Evolutionary conservation across 768 basidiomycete genomes (phyloP).

Genomic region (Podaxis sp.): DNA sequence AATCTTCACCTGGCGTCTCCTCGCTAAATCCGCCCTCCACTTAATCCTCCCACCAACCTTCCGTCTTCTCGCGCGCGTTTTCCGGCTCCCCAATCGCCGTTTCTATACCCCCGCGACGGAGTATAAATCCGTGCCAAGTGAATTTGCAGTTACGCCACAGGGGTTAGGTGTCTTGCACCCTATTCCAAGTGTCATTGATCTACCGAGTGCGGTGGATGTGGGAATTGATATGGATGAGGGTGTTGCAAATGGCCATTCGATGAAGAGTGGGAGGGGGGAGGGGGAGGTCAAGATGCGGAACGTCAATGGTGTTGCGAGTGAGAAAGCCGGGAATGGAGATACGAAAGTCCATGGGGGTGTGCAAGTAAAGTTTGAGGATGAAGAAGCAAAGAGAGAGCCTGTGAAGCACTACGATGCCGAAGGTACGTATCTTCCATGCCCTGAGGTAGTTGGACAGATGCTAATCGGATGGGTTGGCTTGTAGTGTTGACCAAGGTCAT

Average conservation of each 20-base stretch:
- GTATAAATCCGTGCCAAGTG: conserved; percentile 68
- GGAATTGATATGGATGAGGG: conserved; percentile 46
- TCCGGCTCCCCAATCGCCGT: conserved; percentile 77
- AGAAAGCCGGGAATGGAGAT: conserved; percentile 9
- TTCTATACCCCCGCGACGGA: conserved; percentile 94
- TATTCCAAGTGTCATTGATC: conserved; percentile 85
- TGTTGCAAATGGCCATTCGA: conserved; percentile 33
- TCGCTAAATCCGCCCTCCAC: conserved; percentile 79
- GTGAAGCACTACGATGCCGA: conserved; percentile 85
- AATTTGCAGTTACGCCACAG: conserved; percentile 38
- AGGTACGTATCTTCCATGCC: conserved; percentile 47
- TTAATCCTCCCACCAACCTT: conserved; percentile 80
- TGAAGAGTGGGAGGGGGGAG: conserved; percentile 22
- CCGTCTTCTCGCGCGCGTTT: conserved; percentile 65
- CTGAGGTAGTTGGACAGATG: not conserved
- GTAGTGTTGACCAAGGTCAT: conserved; percentile 86
- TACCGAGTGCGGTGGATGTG: conserved; percentile 50
- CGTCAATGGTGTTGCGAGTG: conserved; percentile 19
- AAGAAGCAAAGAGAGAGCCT: conserved; percentile 31
- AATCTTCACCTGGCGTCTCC: conserved; percentile 86
- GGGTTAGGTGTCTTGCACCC: conserved; percentile 56
- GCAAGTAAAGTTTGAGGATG: conserved; percentile 25
- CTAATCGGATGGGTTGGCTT: conserved; percentile 6
- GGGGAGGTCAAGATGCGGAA: conserved; percentile 66
- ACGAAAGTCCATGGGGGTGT: conserved; percentile 23